Percentiles rank a stretch among this genome's conserved stretches.
Conservation (phyloP, 1,284 basidiomycete genomes). For the Tetrapyrgos nigripes region DNA sequence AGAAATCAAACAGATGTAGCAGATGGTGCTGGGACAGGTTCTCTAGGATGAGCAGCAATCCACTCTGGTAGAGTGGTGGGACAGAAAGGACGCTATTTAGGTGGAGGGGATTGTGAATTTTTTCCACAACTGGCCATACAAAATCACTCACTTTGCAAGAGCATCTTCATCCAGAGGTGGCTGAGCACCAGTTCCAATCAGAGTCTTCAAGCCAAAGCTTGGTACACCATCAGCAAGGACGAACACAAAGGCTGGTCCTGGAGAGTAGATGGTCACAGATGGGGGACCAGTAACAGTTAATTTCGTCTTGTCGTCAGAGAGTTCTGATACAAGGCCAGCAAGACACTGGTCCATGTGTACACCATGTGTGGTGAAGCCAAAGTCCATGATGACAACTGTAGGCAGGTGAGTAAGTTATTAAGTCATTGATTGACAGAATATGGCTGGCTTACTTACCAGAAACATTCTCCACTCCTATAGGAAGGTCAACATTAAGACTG, state of each 20-base stretch:
- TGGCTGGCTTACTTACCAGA: neutral
- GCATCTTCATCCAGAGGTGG: slow-evolving; percentile 1
- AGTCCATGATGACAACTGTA: slow-evolving; percentile 52
- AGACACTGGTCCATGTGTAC: slow-evolving; percentile 54
- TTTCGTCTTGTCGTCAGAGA: slow-evolving; percentile 29
- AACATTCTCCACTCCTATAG: slow-evolving; percentile 19
- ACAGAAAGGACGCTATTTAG: too few species aligned
- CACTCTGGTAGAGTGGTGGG: too few species aligned
- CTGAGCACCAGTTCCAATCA: neutral
- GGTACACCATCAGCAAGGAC: slow-evolving; percentile 48
- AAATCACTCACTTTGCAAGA: neutral
- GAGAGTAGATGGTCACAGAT: slow-evolving; percentile 49
- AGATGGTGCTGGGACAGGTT: too few species aligned
- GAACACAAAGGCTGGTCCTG: slow-evolving; percentile 60
- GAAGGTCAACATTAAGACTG: slow-evolving; percentile 19
- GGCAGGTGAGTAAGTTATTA: too few species aligned
- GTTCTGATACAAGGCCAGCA: slow-evolving; percentile 45
- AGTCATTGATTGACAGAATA: too few species aligned
- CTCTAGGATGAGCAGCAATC: too few species aligned
- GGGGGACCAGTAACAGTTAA: slow-evolving; percentile 48
- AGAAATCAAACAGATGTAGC: too few species aligned
- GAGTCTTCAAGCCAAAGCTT: neutral
- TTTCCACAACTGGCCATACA: too few species aligned
- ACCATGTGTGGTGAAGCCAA: slow-evolving; percentile 55
- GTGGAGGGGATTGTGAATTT: too few species aligned